phyloP scores from a whole-genome alignment of 164 flowering plant species.

The Liriodendron chinense region DNA sequence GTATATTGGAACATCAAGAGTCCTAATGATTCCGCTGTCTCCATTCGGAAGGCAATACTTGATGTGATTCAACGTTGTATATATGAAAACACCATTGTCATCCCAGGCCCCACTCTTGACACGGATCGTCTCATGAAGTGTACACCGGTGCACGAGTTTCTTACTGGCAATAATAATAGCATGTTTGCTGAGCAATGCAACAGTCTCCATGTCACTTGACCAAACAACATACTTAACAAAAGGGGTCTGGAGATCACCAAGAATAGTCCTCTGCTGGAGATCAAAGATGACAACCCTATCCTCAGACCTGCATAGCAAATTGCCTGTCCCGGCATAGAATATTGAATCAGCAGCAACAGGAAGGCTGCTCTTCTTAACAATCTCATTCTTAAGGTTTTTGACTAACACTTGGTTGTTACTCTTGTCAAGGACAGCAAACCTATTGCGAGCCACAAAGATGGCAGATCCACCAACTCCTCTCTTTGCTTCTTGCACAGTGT shows the following conservation, averaged over 20 bases:
- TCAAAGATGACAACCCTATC: conserved; percentile 83
- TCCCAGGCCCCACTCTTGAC: conserved; percentile 95
- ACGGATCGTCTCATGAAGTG: conserved; percentile 91
- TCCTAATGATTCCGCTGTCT: conserved; percentile 70
- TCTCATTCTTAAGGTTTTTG: conserved; percentile 80
- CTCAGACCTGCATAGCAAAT: conserved; percentile 75
- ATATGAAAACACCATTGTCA: conserved; percentile 85
- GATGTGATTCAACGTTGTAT: conserved; percentile 81
- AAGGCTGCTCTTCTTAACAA: conserved; percentile 66
- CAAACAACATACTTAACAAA: conserved; percentile 79
- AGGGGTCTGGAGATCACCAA: conserved; percentile 86
- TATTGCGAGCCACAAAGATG: conserved; percentile 75
- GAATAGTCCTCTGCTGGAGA: conserved; percentile 77
- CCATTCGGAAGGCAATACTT: conserved; percentile 93
- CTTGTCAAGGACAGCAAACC: conserved; percentile 88
- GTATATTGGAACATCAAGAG: conserved; percentile 71
- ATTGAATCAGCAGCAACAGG: conserved; percentile 75
- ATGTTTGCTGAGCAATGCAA: conserved; percentile 92
- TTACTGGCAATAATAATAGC: conserved; percentile 79
- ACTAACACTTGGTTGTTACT: conserved; percentile 72
- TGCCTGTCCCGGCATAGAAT: conserved; percentile 90
- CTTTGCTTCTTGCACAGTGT: conserved; percentile 64
- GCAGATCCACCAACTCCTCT: conserved; percentile 88
- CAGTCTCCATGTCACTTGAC: conserved; percentile 91
- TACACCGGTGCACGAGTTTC: conserved; percentile 79